phyloP scores from a whole-genome alignment of 495 filamentous ascomycete genomes.

The Trichoderma erinaceum region DNA sequence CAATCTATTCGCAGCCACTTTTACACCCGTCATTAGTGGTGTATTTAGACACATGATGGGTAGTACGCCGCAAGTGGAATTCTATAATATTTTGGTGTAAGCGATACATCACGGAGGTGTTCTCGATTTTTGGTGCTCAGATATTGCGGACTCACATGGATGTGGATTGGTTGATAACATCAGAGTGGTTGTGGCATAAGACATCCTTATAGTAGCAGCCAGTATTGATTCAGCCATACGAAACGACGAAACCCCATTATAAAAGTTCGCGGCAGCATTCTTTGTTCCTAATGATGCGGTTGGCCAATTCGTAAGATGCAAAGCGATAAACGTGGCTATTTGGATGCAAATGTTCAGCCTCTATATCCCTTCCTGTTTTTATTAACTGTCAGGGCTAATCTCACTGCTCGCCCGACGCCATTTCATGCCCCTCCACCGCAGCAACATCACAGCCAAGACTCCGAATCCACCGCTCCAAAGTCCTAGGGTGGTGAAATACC shows the following conservation, averaged over 20 bases:
- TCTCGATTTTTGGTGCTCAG: conserved; percentile 13
- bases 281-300: neutral
- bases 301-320: neutral
- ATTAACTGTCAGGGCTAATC: too few relatives aligned
- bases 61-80: neutral
- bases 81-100: neutral
- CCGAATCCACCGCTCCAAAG: too few relatives aligned
- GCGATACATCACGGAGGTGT: conserved; percentile 8
- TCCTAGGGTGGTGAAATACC: too few relatives aligned
- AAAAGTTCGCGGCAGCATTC: neutral
- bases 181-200: conserved; percentile 4
- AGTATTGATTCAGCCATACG: conserved; percentile 8
- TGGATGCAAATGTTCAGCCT: neutral
- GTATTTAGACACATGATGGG: neutral
- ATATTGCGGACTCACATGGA: conserved; percentile 5
- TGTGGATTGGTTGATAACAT: too few relatives aligned
- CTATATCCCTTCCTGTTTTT: too few relatives aligned
- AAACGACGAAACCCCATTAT: neutral
- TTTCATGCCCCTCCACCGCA: too few relatives aligned
- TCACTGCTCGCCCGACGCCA: too few relatives aligned
- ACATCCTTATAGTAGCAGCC: neutral
- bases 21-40: too few relatives aligned
- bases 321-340: neutral
- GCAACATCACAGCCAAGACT: too few relatives aligned
- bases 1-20: too few relatives aligned